phyloP scores from a whole-genome alignment of 352 stramenopile species.

The Globisporangium paddicum region DNA sequence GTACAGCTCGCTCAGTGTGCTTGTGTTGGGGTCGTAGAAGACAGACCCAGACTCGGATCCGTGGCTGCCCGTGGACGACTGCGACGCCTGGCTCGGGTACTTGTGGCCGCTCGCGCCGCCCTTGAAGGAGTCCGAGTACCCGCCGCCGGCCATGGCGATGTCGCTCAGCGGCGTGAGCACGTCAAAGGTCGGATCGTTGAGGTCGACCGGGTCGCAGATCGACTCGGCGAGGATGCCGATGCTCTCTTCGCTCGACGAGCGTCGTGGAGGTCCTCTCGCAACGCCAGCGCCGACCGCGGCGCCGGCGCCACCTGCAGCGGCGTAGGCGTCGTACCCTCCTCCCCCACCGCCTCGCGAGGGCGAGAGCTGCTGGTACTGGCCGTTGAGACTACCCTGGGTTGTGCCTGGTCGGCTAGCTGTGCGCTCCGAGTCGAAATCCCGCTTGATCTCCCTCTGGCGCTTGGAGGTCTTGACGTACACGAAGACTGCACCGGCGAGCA shows the following conservation, averaged over 20 bases:
- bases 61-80: background rate
- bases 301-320: background rate
- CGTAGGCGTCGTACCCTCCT: slow-evolving; percentile 9
- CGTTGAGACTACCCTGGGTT: background rate
- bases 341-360: background rate
- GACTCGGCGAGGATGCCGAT: background rate
- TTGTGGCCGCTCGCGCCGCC: background rate
- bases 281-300: background rate
- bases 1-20: slow-evolving; percentile 19
- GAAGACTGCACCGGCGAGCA: slow-evolving; percentile 41
- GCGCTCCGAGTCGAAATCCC: slow-evolving; percentile 21
- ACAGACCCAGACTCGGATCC: slow-evolving; percentile 23
- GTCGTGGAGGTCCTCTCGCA: background rate
- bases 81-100: slow-evolving; percentile 18
- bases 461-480: slow-evolving; percentile 42
- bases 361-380: slow-evolving; percentile 17
- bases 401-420: too few species aligned
- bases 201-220: slow-evolving; percentile 20
- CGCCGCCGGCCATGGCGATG: slow-evolving; percentile 27
- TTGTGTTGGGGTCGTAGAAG: slow-evolving; percentile 24
- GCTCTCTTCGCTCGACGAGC: background rate
- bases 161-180: slow-evolving; percentile 61
- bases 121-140: slow-evolving; percentile 5
- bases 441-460: slow-evolving; percentile 29
- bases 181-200: slow-evolving; percentile 49